phyloP scores from a whole-genome alignment of 2,329 filamentous ascomycete genomes.

The Nectriaceae sp. region DNA sequence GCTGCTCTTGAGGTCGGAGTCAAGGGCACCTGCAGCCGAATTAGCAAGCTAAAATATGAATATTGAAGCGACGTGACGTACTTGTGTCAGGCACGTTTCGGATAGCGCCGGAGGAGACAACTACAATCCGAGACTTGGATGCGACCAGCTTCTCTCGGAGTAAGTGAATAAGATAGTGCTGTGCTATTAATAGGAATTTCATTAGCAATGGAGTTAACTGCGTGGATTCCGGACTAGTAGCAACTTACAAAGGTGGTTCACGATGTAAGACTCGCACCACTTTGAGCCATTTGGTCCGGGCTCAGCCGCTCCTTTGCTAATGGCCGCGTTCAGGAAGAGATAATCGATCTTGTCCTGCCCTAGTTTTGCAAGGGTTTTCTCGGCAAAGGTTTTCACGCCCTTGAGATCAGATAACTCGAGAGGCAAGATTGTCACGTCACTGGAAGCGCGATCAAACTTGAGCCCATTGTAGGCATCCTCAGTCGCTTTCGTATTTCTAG shows the following conservation, averaged over 20 bases:
- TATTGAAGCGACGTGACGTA: constrained; percentile 18
- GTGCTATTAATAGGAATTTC: constrained; percentile 37
- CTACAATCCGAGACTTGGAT: constrained; percentile 48
- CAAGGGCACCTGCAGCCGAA: constrained; percentile 33
- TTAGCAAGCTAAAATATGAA: constrained; percentile 3
- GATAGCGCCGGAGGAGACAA: constrained; percentile 53
- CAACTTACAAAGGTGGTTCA: constrained; percentile 54
- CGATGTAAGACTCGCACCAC: constrained; percentile 52
- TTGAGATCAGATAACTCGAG: constrained; percentile 49
- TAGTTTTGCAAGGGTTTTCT: constrained; percentile 43
- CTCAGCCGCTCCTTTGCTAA: constrained; percentile 37
- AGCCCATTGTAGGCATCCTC: constrained; percentile 45
- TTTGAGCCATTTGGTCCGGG: constrained; percentile 43
- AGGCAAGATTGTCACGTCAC: constrained; percentile 47
- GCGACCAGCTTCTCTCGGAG: constrained; percentile 49
- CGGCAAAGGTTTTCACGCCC: constrained; percentile 48
- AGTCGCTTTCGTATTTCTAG: constrained; percentile 44
- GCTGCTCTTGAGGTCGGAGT: constrained; percentile 40
- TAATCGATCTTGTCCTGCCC: constrained; percentile 47
- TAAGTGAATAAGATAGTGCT: constrained; percentile 55
- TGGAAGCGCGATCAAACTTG: constrained; percentile 41
- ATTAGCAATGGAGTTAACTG: constrained; percentile 8
- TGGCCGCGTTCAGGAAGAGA: constrained; percentile 51
- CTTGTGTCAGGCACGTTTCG: constrained; percentile 41
- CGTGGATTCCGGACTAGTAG: neutral